A percentile compares a stretch with the other conserved stretches of the same genome.
These are phyloP conservation scores for Eutypella sp. DNA, from an alignment of 2,329 filamentous ascomycete genomes.

Conservation along the genomic window DNA sequence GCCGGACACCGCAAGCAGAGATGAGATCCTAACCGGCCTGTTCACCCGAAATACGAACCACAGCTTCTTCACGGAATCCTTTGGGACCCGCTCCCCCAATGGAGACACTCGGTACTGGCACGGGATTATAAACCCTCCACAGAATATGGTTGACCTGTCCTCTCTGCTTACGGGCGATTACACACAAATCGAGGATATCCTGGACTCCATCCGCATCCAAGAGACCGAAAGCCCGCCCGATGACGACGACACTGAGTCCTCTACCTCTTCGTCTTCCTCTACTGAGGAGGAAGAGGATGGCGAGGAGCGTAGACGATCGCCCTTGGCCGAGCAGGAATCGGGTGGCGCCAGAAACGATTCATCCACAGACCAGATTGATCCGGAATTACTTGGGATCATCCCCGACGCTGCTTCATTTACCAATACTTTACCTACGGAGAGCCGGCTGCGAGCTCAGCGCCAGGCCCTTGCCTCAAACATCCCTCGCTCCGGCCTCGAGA, in stretches of 20 bases:
- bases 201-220: slow-evolving; percentile 25
- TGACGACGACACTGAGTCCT: slow-evolving; percentile 19
- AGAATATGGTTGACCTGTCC: slow-evolving; percentile 23
- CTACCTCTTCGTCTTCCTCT: too few relatives aligned
- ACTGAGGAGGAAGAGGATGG: slow-evolving; percentile 22
- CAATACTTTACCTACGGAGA: slow-evolving; percentile 33
- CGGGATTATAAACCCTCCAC: slow-evolving; percentile 27
- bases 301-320: not conserved
- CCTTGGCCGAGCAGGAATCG: slow-evolving; percentile 12
- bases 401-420: slow-evolving; percentile 25
- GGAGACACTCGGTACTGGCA: slow-evolving; percentile 23
- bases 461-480: slow-evolving; percentile 29
- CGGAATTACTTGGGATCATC: slow-evolving; percentile 5
- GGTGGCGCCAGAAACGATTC: slow-evolving; percentile 14
- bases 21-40: slow-evolving; percentile 54
- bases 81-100: slow-evolving; percentile 21
- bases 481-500: slow-evolving; percentile 31
- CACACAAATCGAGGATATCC: slow-evolving; percentile 25
- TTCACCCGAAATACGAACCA: slow-evolving; percentile 33
- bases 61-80: slow-evolving; percentile 28
- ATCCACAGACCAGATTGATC: slow-evolving; percentile 3
- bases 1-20: slow-evolving; percentile 55
- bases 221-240: slow-evolving; percentile 11
- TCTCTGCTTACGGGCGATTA: slow-evolving; percentile 25
- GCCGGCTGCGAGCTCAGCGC: slow-evolving; percentile 34